Evolutionary conservation across 2,329 filamentous ascomycete genomes (phyloP), one percentile per base, ranked within the genome.

Genomic region (Botrytis pseudocinerea): DNA sequence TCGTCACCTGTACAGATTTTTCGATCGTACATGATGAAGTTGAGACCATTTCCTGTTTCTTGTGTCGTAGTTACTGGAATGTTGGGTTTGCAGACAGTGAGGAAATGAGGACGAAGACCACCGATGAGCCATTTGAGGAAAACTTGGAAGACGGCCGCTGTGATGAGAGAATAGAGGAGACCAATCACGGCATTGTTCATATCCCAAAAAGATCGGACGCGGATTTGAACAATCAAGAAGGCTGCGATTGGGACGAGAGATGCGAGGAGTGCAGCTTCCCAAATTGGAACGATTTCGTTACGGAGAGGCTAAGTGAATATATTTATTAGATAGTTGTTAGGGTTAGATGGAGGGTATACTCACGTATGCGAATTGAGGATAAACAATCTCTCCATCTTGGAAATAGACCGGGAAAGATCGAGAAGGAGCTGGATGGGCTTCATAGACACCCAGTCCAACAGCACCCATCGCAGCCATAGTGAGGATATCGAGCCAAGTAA

Each of bases 101-200:
- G 85, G 83, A 93, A 93, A 80, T 93, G 89, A 1, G 91, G 91
- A n/a, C 91, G 87, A 32, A 92, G 83, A 22, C 91, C 91, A 22
- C 92, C 92, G 75, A 94, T 92, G 60, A 93, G 86, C 87, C 88
- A 91, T 82, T 94, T 94, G 80, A 93, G 78, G 79, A 93, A 91
- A 76, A 93, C 91, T 79, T 94, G 92, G 83, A 94, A 72, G 68
- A 93, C 88, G n/a, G 91, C 89, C 5, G 90, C 90, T 9, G 86
- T 85, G 82, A 93, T 92, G 75, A 93, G 85, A 0, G 88, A 85
- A 84, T 93, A 93, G 0, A 93, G 82, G 0, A 93, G 86, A 22
- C 91, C 92, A 65, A 93, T 85, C 66, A 90, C 83, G 62, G 87
- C 91, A 79, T 93, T 93, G 84, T 93, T 93, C 78, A 89, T 83